phyloP scores from a whole-genome alignment of 2,329 filamentous ascomycete species.

The Aureobasidium sp. region DNA sequence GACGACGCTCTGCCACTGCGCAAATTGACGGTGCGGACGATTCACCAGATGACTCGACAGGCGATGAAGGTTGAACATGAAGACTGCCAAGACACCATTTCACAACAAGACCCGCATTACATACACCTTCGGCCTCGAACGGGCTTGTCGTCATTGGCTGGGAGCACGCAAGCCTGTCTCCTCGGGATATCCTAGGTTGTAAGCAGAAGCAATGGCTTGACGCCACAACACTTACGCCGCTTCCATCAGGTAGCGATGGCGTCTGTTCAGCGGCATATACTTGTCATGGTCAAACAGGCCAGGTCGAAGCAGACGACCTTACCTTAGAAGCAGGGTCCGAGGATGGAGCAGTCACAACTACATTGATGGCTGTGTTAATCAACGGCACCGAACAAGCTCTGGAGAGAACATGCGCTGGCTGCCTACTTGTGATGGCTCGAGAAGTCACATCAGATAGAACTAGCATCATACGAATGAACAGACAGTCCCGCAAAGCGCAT shows the following conservation, averaged over 20 bases:
- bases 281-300: neutral
- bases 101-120: neutral
- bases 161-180: neutral
- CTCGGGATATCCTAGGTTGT: neutral
- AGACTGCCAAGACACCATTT: neutral
- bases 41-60: slow-evolving; percentile 6
- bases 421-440: too few species aligned
- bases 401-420: neutral
- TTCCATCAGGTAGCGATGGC: neutral
- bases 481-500: neutral
- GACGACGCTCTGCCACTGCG: slow-evolving; percentile 17
- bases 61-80: slow-evolving; percentile 15
- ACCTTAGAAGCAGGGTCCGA: neutral
- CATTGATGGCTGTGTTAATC: neutral
- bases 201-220: neutral
- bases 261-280: neutral
- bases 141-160: neutral
- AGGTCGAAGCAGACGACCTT: neutral
- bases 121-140: neutral
- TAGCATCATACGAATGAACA: neutral
- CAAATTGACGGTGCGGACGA: slow-evolving; percentile 19
- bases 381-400: neutral
- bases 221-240: neutral
- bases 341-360: neutral
- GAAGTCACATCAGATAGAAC: neutral